A percentile compares a stretch with the other conserved stretches of the same genome.
These are phyloP conservation scores for Neophaeococcomyces aloes DNA, from an alignment of 2,329 filamentous ascomycete genomes.

Conservation along the genomic window DNA sequence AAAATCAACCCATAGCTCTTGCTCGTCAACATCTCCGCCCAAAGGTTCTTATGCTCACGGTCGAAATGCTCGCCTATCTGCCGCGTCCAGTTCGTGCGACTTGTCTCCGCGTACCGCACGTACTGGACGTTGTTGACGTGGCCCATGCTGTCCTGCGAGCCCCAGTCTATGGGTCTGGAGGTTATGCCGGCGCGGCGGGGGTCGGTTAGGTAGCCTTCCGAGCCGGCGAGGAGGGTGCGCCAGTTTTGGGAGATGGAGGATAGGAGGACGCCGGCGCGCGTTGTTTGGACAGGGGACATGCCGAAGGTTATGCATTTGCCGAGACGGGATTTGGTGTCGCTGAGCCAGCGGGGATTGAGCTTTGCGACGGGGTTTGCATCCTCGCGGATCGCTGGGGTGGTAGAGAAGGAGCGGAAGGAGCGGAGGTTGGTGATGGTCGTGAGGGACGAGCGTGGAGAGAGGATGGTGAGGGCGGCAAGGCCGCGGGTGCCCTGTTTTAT, in stretches of 20 bases:
- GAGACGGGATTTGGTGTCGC: constrained; percentile 54
- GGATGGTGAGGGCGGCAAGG: background rate
- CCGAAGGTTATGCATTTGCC: constrained; percentile 70
- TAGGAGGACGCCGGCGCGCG: constrained; percentile 50
- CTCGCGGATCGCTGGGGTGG: background rate
- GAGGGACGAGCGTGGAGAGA: background rate
- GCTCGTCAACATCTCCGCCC: constrained; percentile 59
- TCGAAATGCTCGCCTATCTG: constrained; percentile 58
- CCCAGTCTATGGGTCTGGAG: constrained; percentile 63
- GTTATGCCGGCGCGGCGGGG: constrained; percentile 52
- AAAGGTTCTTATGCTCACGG: constrained; percentile 49
- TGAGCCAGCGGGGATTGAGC: constrained; percentile 55
- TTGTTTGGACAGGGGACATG: constrained; percentile 47
- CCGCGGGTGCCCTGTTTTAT: background rate
- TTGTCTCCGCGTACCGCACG: constrained; percentile 71
- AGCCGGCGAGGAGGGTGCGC: constrained; percentile 60
- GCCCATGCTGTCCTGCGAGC: constrained; percentile 52
- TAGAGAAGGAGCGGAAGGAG: background rate
- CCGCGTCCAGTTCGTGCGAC: constrained; percentile 65
- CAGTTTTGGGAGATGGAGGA: constrained; percentile 54
- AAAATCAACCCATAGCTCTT: constrained; percentile 63
- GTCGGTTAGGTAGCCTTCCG: constrained; percentile 63
- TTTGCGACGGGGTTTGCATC: background rate
- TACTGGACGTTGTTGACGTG: constrained; percentile 86
- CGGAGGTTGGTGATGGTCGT: background rate